phyloP scores from a whole-genome alignment of 176 grass and related monocot species.

The Bonia amplexicaulis region DNA sequence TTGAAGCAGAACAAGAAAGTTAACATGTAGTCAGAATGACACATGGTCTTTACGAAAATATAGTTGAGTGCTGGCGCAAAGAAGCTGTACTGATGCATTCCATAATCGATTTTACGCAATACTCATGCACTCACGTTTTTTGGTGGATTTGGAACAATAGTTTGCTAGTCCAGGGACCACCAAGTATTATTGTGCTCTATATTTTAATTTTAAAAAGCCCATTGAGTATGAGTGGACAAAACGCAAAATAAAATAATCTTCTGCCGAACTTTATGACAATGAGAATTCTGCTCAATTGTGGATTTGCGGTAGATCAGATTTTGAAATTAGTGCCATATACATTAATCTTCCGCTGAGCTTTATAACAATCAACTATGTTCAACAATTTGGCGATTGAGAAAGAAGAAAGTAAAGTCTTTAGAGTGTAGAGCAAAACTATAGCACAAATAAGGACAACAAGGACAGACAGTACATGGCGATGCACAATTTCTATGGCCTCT shows the following conservation, averaged over 20 bases:
- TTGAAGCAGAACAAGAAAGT: conserved; percentile 22
- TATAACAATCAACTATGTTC: background rate
- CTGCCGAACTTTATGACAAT: background rate
- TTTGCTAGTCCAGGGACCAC: background rate
- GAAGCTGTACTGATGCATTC: background rate
- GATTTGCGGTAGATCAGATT: background rate
- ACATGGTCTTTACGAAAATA: background rate
- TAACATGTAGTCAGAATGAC: background rate
- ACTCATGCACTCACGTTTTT: background rate
- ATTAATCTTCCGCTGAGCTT: background rate
- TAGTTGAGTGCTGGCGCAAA: background rate
- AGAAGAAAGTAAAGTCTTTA: background rate
- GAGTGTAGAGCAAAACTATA: background rate
- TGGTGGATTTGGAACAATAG: background rate
- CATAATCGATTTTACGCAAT: conserved; percentile 1
- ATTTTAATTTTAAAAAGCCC: background rate
- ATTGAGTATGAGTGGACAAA: background rate
- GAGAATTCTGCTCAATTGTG: conserved; percentile 1
- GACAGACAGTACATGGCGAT: background rate
- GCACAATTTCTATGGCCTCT: background rate
- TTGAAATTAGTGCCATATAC: background rate
- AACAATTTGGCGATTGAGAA: background rate
- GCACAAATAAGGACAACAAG: background rate
- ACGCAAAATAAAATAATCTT: background rate
- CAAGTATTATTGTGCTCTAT: background rate